Conservation (phyloP, 306 rosid species). For the Gillenia trifoliata region DNA sequence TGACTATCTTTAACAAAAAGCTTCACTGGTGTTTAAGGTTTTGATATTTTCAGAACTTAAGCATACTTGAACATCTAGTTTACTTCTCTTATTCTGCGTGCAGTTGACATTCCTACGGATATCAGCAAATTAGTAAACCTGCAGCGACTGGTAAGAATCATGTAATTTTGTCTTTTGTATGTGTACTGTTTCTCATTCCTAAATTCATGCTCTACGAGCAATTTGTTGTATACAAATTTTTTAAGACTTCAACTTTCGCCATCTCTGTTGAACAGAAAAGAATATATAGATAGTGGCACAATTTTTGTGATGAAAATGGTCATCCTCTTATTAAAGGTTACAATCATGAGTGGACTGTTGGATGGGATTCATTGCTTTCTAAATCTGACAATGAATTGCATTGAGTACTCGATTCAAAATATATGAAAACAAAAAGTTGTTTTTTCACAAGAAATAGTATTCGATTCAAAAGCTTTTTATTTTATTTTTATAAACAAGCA, state of each 20-base stretch:
- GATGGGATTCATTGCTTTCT: background rate
- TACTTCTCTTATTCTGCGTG: conserved; percentile 24
- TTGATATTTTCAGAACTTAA: background rate
- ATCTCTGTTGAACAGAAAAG: background rate
- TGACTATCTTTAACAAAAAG: background rate
- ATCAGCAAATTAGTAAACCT: conserved; percentile 65
- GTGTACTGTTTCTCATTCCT: background rate
- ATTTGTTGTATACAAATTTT: background rate
- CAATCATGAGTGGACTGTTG: background rate
- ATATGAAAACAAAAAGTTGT: background rate
- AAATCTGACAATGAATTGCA: background rate
- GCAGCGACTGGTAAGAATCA: conserved; percentile 73
- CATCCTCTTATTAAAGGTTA: background rate
- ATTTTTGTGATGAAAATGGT: background rate
- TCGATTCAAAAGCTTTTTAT: background rate
- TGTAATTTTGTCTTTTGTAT: conserved; percentile 15
- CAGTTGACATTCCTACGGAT: conserved; percentile 82
- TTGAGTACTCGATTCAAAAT: background rate
- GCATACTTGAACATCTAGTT: conserved; percentile 5
- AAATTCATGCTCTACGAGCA: background rate
- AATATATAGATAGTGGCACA: background rate
- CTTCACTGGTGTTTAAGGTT: background rate
- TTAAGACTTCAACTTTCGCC: background rate
- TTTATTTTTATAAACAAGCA: background rate
- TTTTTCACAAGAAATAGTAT: background rate